Percentiles rank a stretch among this genome's conserved stretches.
These are phyloP conservation scores for Alternaria infectoria DNA, from an alignment of 2,329 filamentous ascomycete species.

Conservation along the genomic window DNA sequence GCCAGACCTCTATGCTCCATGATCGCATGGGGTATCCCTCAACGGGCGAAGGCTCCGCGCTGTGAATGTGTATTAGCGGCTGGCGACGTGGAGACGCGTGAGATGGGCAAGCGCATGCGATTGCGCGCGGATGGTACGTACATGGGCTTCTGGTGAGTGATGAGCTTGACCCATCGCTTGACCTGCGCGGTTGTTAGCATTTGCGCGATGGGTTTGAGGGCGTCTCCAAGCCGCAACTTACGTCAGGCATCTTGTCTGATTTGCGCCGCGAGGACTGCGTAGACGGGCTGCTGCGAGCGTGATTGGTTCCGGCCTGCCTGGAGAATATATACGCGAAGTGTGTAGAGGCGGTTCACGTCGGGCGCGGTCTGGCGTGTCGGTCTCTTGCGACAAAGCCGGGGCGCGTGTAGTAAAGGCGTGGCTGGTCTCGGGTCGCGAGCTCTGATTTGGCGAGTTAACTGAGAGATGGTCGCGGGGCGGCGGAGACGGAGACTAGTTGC, in stretches of 20 bases:
- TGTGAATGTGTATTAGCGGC: slow-evolving; percentile 48
- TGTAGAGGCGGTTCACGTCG: neutral
- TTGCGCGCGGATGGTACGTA: slow-evolving; percentile 58
- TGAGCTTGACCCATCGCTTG: slow-evolving; percentile 88
- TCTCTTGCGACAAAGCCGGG: slow-evolving; percentile 14
- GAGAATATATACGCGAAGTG: neutral
- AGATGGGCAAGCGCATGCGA: slow-evolving; percentile 16
- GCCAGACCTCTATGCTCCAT: slow-evolving; percentile 86
- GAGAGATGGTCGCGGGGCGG: slow-evolving; percentile 19
- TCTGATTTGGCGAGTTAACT: slow-evolving; percentile 24
- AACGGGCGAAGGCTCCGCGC: slow-evolving; percentile 78
- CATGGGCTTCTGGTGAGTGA: slow-evolving; percentile 90
- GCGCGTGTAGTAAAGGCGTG: slow-evolving; percentile 24
- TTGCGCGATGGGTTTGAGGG: neutral
- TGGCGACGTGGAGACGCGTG: slow-evolving; percentile 15
- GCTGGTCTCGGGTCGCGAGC: slow-evolving; percentile 28
- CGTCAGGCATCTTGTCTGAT: slow-evolving; percentile 53
- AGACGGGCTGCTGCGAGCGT: neutral
- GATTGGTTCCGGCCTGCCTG: neutral
- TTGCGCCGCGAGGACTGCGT: slow-evolving; percentile 9
- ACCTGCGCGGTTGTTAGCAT: slow-evolving; percentile 55
- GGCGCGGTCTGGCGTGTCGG: neutral
- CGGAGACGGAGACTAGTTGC: slow-evolving; percentile 12
- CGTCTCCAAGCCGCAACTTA: slow-evolving; percentile 34
- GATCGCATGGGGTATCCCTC: slow-evolving; percentile 90